Percentiles rank a stretch among this genome's conserved stretches.
Evolutionary conservation across 2,329 filamentous ascomycete species (phyloP).

Genomic region (Paramyrothecium sp.): DNA sequence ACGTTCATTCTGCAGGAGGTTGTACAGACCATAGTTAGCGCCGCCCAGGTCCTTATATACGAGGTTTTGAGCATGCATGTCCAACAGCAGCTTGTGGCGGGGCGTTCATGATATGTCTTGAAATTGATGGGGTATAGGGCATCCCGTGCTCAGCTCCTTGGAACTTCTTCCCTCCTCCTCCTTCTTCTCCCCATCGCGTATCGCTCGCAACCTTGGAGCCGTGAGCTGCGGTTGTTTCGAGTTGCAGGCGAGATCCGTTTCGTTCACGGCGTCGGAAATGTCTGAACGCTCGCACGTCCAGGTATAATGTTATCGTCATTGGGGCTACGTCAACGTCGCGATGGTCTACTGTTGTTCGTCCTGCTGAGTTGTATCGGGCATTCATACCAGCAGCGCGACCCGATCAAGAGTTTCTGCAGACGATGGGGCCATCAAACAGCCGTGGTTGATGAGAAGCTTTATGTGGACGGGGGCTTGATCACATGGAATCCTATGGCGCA

Average conservation of each 20-base stretch:
- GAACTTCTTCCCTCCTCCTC: too few relatives aligned
- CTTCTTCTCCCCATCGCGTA: too few relatives aligned
- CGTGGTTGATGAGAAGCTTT: constrained; percentile 57
- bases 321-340: constrained; percentile 12
- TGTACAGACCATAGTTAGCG: neutral
- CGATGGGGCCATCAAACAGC: constrained; percentile 60
- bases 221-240: neutral
- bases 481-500: constrained; percentile 50
- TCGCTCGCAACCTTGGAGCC: too few relatives aligned
- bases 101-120: neutral
- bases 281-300: constrained; percentile 13
- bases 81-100: neutral
- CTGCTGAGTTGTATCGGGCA: constrained; percentile 10
- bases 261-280: constrained; percentile 12
- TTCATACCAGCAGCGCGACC: constrained; percentile 40
- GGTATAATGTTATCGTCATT: constrained; percentile 21
- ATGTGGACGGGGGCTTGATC: constrained; percentile 61
- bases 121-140: too few relatives aligned
- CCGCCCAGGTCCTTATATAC: neutral
- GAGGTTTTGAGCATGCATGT: neutral
- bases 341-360: constrained; percentile 14
- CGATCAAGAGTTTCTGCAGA: constrained; percentile 52
- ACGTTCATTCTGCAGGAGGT: neutral
- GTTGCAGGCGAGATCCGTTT: neutral
- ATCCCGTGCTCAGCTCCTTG: too few relatives aligned